Percentiles rank a stretch among this genome's conserved stretches.
These are phyloP conservation scores for Fusarium pilosicola DNA, from an alignment of 2,329 filamentous ascomycete genomes.

Conservation along the genomic window DNA sequence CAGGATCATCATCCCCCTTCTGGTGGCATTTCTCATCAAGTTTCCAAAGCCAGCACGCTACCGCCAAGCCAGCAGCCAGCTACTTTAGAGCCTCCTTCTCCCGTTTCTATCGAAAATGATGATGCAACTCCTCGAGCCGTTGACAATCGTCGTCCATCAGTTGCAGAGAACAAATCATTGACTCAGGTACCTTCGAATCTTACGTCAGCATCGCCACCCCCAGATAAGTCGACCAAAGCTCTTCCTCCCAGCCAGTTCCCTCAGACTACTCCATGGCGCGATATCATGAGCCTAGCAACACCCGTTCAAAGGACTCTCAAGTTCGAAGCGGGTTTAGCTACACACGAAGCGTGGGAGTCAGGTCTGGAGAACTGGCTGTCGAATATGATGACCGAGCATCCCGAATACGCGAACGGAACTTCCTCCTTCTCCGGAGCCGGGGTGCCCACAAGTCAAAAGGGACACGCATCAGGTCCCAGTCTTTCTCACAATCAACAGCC, in stretches of 20 bases:
- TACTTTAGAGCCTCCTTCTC: constrained; percentile 55
- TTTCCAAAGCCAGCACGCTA: constrained; percentile 36
- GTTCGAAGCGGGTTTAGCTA: constrained; percentile 76
- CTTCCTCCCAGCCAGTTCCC: constrained; percentile 27
- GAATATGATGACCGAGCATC: constrained; percentile 56
- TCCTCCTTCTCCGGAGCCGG: constrained; percentile 42
- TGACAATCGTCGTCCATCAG: constrained; percentile 49
- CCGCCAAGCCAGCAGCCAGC: constrained; percentile 35
- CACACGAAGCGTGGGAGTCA: constrained; percentile 77
- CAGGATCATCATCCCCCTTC: constrained; percentile 34
- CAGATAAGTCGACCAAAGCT: constrained; percentile 42
- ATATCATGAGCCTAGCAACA: constrained; percentile 77
- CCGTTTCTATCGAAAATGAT: constrained; percentile 53
- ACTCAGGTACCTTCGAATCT: constrained; percentile 49
- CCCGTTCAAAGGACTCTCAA: constrained; percentile 75
- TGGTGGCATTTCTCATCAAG: constrained; percentile 39
- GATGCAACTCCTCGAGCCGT: constrained; percentile 37
- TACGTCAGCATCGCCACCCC: constrained; percentile 50
- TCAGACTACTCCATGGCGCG: constrained; percentile 70
- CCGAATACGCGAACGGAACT: constrained; percentile 58
- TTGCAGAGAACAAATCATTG: constrained; percentile 54
- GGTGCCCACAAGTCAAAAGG: constrained; percentile 28
- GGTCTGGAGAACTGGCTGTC: constrained; percentile 73
- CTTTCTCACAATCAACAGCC: constrained; percentile 54
- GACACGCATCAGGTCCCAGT: constrained; percentile 34